Evolutionary conservation across 2,329 filamentous ascomycete genomes (phyloP), one percentile per base, ranked within the genome.

Genomic region (Hymenoscyphus fructigenus): DNA sequence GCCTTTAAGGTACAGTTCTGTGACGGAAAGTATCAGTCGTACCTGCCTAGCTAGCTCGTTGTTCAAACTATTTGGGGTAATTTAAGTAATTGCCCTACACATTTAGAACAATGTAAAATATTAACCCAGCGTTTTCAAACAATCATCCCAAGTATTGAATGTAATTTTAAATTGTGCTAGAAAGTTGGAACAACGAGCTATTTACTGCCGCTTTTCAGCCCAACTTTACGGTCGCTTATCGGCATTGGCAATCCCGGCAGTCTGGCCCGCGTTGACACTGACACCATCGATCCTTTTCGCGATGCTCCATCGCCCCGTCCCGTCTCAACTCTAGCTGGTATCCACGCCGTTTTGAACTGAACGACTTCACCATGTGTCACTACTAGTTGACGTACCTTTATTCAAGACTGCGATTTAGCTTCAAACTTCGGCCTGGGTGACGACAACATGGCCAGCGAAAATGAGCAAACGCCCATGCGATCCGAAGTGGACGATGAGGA

Each of bases 381-480:
- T 53, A 53, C 47, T 28, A 14, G 20, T 26, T 12, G 47, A 3
- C 23, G 1, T 2, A 38, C 23, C 3, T 26, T 10, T 53, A 14
- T 5, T 53, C 14, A 23, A 23, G 23, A 23, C 12, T 12, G 47
- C 47, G 5, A 10, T 26, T 26, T 53, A 5, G 47, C 10, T 53
- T 53, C 12, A 53, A 53, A 14, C 36, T 10, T 53, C 47, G 20
- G 47, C 41, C 41, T 14, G 36, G 10, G 1, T 38, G 36, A 38
- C 12, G 14, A 32, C 50, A 60, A 23, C 26, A 67, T 70, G 68
- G 59, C 67, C 26, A 65, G 63, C 47, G 65, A 64, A 34, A 28
- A 67, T n/a, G 66, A 66, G 44, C 61, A 66, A 36, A 71, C 69
- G 12, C 63, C 68, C 20, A 67, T 68, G 67, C 67, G 64, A 55